phyloP scores from a whole-genome alignment of 2,329 filamentous ascomycete species.

The Dactylellina cionopaga region DNA sequence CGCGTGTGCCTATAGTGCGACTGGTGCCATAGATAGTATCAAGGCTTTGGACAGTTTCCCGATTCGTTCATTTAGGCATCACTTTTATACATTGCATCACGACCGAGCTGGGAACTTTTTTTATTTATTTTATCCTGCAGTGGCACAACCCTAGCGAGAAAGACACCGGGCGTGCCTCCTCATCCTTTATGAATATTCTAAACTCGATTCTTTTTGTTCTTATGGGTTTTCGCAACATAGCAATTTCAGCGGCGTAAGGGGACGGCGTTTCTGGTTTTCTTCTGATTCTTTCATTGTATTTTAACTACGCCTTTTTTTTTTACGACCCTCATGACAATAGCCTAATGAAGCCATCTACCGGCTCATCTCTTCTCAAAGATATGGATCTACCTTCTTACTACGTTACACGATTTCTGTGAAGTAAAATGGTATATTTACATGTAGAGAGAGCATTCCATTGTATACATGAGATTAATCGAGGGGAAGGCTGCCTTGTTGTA shows the following conservation, averaged over 20 bases:
- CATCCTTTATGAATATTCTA: no score
- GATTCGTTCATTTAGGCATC: neutral
- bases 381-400: neutral
- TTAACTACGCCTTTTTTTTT: slow-evolving; percentile 18
- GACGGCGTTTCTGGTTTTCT: neutral
- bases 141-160: no score
- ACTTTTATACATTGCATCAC: no score
- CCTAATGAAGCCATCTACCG: slow-evolving; percentile 20
- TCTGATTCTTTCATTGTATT: slow-evolving; percentile 14
- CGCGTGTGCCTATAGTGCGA: slow-evolving; percentile 20
- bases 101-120: no score
- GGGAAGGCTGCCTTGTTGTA: no score
- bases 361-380: neutral
- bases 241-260: slow-evolving; percentile 28
- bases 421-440: no score
- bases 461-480: no score
- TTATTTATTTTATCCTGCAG: neutral
- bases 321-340: slow-evolving; percentile 25
- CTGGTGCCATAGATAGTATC: slow-evolving; percentile 41
- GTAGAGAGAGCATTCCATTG: no score
- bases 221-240: neutral
- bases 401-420: neutral
- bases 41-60: neutral
- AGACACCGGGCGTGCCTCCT: no score
- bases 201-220: no score